Evolutionary conservation across 441 rosid species (phyloP), one percentile per base, ranked within the genome.

Genomic region (Macaranga tanarius): DNA sequence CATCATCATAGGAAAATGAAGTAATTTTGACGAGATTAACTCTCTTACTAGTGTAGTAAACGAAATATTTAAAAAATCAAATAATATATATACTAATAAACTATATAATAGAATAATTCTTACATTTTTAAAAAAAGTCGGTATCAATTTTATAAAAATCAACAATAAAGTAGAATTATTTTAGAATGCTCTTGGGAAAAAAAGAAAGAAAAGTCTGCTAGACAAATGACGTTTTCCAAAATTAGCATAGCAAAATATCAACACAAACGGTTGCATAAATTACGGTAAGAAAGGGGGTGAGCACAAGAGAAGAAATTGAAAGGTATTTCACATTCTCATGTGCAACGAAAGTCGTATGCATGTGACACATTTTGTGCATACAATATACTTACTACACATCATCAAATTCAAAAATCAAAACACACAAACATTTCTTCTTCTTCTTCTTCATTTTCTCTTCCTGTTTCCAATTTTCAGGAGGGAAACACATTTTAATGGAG

Each of bases 241-340:
- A 45, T 5, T 45, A 44, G 85, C 76, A 74, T 40, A 44, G 67
- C 16, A 76, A 72, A 78, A 75, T 31, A 31, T 78, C 70, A 72
- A 75, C 22, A 75, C 22, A 75, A 62, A 65, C 72, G 56, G 77
- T 77, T 84, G 86, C 89, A 86, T 76, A 79, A 85, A 82, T 89
- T 77, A 87, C 89, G 93, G 65, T 73, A 20, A 65, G 54, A 61
- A 38, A n/a, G n/a, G n/a, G n/a, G n/a, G n/a, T n/a, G n/a, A n/a
- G n/a, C 25, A 25, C 7, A 67, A 31, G 38, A 31, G 38, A 62
- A 42, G 56, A 57, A 40, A 62, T 71, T 10, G 63, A 34, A 31
- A 19, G 17, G 25, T 20, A 23, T 77, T 72, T 54, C 65, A 68
- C 51, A 65, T 61, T 77, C 78, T 75, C 86, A 79, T 47, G 83